phyloP scores from a whole-genome alignment of 2,329 filamentous ascomycete species.

The Endocalyx cinctus region DNA sequence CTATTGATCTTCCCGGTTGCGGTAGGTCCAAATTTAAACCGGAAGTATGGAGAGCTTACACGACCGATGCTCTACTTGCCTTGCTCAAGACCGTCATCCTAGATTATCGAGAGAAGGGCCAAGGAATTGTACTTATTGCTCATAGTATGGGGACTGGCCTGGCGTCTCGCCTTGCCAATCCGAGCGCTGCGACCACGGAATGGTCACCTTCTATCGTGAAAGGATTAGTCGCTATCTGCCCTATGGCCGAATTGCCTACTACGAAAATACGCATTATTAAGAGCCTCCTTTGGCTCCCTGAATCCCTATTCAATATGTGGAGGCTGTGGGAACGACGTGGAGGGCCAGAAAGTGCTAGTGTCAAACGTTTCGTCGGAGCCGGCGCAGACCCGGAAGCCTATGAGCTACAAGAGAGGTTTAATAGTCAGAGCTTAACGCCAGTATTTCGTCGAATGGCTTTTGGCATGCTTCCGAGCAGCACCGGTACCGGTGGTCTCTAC shows the following conservation, averaged over 20 bases:
- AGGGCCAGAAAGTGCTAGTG: conserved; percentile 72
- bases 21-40: conserved; percentile 74
- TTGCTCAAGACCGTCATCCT: conserved; percentile 73
- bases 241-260: conserved; percentile 60
- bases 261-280: conserved; percentile 49
- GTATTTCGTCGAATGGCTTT: conserved; percentile 80
- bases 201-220: conserved; percentile 60
- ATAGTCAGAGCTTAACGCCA: conserved; percentile 75
- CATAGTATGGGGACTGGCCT: conserved; percentile 90
- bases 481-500: conserved; percentile 60
- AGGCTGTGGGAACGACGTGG: conserved; percentile 75
- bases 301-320: conserved; percentile 69
- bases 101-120: conserved; percentile 63
- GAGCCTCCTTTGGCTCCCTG: conserved; percentile 64
- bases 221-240: conserved; percentile 78
- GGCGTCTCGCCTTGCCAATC: conserved; percentile 62
- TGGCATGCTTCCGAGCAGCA: conserved; percentile 60
- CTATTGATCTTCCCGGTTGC: conserved; percentile 87
- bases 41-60: conserved; percentile 72
- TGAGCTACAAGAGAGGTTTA: conserved; percentile 67
- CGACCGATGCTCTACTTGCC: conserved; percentile 67
- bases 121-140: conserved; percentile 74
- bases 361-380: conserved; percentile 69
- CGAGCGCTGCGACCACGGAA: conserved; percentile 40
- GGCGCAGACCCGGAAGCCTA: conserved; percentile 62